phyloP scores from a whole-genome alignment of 306 rosid genomes.

The Pyrus pyrifolia region DNA sequence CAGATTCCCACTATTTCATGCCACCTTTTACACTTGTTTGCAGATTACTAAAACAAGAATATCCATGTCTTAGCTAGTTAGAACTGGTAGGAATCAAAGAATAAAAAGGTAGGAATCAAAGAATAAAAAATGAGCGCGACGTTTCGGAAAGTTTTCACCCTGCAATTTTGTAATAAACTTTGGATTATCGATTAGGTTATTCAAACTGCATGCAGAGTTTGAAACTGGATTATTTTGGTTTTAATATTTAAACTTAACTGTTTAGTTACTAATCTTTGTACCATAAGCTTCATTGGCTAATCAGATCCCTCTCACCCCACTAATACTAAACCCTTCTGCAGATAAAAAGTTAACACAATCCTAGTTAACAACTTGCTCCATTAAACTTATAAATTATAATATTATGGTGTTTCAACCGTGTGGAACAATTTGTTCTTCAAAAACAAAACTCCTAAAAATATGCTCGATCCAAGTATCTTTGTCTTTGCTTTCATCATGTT shows the following conservation, averaged over 20 bases:
- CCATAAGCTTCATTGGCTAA: no score
- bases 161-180: no score
- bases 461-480: background rate
- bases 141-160: background rate
- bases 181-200: no score
- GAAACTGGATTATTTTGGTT: background rate
- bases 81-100: background rate
- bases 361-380: background rate
- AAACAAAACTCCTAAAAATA: background rate
- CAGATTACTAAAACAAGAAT: background rate
- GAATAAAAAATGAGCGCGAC: background rate
- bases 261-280: background rate
- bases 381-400: background rate
- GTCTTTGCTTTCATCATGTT: background rate
- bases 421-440: slow-evolving; percentile 12
- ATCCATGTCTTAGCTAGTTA: background rate
- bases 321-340: background rate
- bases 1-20: background rate
- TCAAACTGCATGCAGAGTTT: background rate
- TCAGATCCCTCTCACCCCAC: no score
- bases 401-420: slow-evolving; percentile 23
- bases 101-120: background rate
- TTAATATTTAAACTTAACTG: background rate
- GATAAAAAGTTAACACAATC: background rate
- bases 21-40: background rate